Conservation (phyloP, 1,284 basidiomycete species). For the Meira nashicola region DNA sequence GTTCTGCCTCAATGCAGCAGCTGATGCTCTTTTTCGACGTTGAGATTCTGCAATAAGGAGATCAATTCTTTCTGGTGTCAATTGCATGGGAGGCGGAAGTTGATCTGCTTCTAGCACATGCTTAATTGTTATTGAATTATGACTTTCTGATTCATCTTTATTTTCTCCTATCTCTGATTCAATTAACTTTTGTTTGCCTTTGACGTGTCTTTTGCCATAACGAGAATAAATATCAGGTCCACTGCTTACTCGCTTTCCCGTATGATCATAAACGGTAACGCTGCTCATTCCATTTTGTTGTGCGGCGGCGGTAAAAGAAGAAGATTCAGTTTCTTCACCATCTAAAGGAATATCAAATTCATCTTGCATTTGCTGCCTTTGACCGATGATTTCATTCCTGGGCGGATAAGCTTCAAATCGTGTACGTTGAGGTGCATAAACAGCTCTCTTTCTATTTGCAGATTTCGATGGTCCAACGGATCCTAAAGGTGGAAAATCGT, state of each 20-base stretch:
- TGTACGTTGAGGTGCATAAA: neutral
- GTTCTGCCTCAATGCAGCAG: neutral
- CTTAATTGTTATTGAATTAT: neutral
- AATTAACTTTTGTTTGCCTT: neutral
- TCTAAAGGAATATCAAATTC: neutral
- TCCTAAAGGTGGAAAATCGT: conserved; percentile 8
- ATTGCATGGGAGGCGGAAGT: neutral
- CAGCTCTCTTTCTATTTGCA: neutral
- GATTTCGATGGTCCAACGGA: conserved; percentile 6
- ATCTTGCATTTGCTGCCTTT: neutral
- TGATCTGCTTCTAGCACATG: neutral
- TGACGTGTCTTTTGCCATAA: neutral
- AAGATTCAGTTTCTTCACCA: neutral
- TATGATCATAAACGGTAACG: conserved; percentile 6
- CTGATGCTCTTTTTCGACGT: neutral
- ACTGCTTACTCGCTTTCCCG: neutral
- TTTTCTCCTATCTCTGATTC: neutral
- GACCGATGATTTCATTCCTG: neutral
- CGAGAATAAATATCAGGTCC: conserved; percentile 4
- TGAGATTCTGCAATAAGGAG: neutral
- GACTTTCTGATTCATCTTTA: neutral
- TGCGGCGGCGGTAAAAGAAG: too few relatives aligned
- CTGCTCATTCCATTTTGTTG: conserved; percentile 7
- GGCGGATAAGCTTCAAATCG: conserved; percentile 9
- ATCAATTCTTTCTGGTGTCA: neutral